Base-by-base conservation (phyloP, 352 stramenopile genomes). In the Pythium apleroticum region DNA sequence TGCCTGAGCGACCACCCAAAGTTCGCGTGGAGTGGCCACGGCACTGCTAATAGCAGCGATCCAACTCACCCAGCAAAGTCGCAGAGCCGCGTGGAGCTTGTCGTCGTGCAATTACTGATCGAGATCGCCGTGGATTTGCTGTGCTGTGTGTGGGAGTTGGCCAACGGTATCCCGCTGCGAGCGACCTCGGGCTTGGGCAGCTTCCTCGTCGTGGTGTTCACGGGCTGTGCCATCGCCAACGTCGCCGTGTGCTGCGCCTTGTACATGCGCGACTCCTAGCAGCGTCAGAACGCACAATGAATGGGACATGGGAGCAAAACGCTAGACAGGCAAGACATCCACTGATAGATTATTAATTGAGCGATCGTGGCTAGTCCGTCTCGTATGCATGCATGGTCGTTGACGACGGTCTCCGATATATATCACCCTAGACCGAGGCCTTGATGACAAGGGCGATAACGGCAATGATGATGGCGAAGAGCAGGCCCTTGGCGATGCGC, bases 121-220 rank as follows among this genome's bases (percentile, higher is more conserved):
- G 61, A 78, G 25, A 52, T 78, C 4, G 60, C 57, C 10, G 65
- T 72, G 10, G 70, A 77, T 31, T 62, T 58, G 0, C 8, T 57
- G 2, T 73, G 68, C 28, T 69, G 55, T 25, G 49, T 65, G 43
- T 65, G 58, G 41, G 70, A 71, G 30, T 30, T 73, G 22, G 53
- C 53, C 2, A 66, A 67, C 10, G 68, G 62, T 2, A 71, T 77
- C 31, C 63, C 63, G 9, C 22, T 78, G 27, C 33, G 28, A 11
- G 28, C 27, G 1, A 35, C 41, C 7, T 14, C 27, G 19, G 43
- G 41, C 4, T 24, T 66, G 3, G 69, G 67, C 43, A 7, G 60
- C 14, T 66, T 68, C 50, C 14, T 68, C 17, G 4, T 63, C 7
- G 59, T 55, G 60, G 25, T 65, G 22, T 64, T 71, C 37, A 50